phyloP scores from a whole-genome alignment of 306 rosid species.

The Glycyrrhiza uralensis region DNA sequence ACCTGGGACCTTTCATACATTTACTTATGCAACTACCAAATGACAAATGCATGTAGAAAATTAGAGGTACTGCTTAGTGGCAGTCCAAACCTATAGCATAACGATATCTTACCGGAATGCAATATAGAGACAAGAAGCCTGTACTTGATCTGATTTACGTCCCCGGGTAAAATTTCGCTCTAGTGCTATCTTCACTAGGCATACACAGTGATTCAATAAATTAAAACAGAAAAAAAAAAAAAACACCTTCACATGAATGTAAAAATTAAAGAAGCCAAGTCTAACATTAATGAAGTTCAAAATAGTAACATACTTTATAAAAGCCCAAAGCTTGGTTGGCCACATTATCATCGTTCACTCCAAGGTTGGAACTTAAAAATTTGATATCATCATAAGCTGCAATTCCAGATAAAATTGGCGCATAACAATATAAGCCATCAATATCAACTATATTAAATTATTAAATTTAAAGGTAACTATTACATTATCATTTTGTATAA shows the following conservation, averaged over 20 bases:
- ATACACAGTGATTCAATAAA: slow-evolving; percentile 22
- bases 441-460: background rate
- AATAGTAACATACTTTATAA: slow-evolving; percentile 49
- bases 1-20: background rate
- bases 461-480: background rate
- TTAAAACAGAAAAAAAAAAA: background rate
- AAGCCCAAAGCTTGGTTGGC: slow-evolving; percentile 45
- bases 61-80: background rate
- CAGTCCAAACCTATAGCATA: background rate
- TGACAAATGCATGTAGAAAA: slow-evolving; percentile 5
- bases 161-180: slow-evolving; percentile 77
- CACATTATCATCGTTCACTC: slow-evolving; percentile 51
- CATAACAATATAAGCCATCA: background rate
- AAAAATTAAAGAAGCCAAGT: background rate
- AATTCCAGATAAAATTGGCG: background rate
- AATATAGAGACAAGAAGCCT: slow-evolving; percentile 84
- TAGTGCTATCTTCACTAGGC: slow-evolving; percentile 63
- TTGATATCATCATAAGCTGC: slow-evolving; percentile 46
- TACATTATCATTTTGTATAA: background rate
- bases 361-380: slow-evolving; percentile 41
- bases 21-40: slow-evolving; percentile 1
- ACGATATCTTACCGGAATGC: slow-evolving; percentile 62
- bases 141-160: slow-evolving; percentile 65
- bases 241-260: background rate
- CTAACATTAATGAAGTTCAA: background rate